These are phyloP conservation scores for Verbena officinalis DNA, from an alignment of 257 asterid genomes.

Conservation along the genomic window DNA sequence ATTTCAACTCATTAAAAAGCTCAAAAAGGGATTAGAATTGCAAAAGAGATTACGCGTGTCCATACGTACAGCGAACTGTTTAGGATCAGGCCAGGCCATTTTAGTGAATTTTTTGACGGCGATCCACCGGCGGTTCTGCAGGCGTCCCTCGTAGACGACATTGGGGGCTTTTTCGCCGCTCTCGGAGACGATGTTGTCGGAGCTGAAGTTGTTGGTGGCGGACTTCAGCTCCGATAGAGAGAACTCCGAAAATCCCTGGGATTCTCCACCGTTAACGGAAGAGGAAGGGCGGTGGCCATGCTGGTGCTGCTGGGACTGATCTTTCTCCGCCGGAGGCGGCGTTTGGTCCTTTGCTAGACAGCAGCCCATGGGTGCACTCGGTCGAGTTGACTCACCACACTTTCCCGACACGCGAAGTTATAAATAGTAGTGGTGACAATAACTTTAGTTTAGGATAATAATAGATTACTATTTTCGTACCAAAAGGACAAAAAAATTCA, in stretches of 20 bases:
- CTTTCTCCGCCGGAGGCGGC: constrained; percentile 54
- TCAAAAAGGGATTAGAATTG: not conserved
- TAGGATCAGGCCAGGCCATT: constrained; percentile 96
- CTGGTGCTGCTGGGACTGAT: constrained; percentile 50
- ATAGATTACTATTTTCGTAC: too few species aligned
- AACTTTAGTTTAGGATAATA: too few species aligned
- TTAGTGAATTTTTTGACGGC: constrained; percentile 88
- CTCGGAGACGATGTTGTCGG: constrained; percentile 86
- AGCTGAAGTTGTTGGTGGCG: constrained; percentile 89
- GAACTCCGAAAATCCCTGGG: constrained; percentile 70
- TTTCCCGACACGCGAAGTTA: constrained; percentile 25
- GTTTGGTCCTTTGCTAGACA: constrained; percentile 50
- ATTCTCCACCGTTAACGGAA: constrained; percentile 46
- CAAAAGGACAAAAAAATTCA: too few species aligned
- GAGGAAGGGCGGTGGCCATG: constrained; percentile 58
- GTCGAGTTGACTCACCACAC: constrained; percentile 52
- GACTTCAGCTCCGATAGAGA: constrained; percentile 73
- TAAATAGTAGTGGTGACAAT: not conserved
- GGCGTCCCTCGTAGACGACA: constrained; percentile 79
- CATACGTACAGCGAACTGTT: constrained; percentile 75
- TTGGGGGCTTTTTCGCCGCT: constrained; percentile 97
- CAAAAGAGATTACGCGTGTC: not conserved
- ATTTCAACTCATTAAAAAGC: constrained; percentile 12
- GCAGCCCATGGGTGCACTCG: constrained; percentile 76
- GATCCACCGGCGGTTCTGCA: constrained; percentile 86